Evolutionary conservation across 345 rosid genomes (phyloP).

Genomic region (Theobroma cacao): DNA sequence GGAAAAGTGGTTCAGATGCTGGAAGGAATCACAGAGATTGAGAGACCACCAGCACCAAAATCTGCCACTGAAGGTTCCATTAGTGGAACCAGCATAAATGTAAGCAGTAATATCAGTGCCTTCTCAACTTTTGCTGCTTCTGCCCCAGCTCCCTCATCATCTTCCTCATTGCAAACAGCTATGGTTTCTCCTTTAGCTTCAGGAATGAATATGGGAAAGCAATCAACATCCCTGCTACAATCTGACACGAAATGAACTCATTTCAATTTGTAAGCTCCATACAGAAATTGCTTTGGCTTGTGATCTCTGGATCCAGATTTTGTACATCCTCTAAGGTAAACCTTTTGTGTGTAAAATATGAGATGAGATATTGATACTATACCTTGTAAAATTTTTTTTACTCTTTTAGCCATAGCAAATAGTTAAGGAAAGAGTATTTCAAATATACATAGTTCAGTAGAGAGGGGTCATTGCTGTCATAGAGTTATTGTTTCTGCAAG

Average conservation of each 20-base stretch:
- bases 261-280: background rate
- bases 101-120: conserved; percentile 24
- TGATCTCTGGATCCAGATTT: background rate
- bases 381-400: background rate
- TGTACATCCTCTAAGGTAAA: background rate
- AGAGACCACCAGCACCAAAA: conserved; percentile 49
- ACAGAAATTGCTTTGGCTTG: background rate
- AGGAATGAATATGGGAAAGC: conserved; percentile 18
- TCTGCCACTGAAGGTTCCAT: conserved; percentile 30
- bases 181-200: conserved; percentile 18
- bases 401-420: background rate
- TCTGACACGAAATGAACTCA: conserved; percentile 3
- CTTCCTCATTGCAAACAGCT: conserved; percentile 26
- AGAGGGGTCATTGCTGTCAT: background rate
- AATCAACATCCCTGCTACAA: conserved; percentile 20
- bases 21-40: conserved; percentile 49
- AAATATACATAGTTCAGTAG: background rate
- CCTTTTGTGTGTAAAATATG: background rate
- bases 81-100: conserved; percentile 31
- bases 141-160: conserved; percentile 31
- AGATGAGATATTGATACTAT: background rate
- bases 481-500: background rate
- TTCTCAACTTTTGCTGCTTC: conserved; percentile 30
- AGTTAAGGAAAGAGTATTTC: too few relatives aligned
- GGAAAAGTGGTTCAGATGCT: conserved; percentile 59